phyloP scores from a whole-genome alignment of 805 yeast genomes.

The Saccharomycopsis babjevae region DNA sequence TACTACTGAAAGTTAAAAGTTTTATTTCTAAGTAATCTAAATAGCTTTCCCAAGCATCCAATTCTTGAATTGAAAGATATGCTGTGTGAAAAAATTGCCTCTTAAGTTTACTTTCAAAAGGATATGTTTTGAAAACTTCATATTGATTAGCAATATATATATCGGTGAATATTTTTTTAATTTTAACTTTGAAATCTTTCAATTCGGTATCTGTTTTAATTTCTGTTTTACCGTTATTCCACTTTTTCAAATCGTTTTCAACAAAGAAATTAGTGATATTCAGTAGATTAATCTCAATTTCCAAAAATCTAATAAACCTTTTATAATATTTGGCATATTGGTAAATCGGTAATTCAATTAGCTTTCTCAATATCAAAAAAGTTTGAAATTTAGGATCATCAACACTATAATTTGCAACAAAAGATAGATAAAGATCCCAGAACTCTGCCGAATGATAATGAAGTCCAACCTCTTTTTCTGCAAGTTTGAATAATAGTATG shows the following conservation, averaged over 20 bases:
- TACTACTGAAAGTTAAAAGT: background rate
- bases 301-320: constrained; percentile 28
- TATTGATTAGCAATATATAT: constrained; percentile 46
- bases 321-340: constrained; percentile 40
- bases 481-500: constrained; percentile 33
- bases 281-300: constrained; percentile 19
- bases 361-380: constrained; percentile 33
- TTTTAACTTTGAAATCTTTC: constrained; percentile 27
- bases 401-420: constrained; percentile 29
- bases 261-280: constrained; percentile 16
- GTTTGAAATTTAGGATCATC: constrained; percentile 20
- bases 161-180: constrained; percentile 42
- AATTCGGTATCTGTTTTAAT: constrained; percentile 5
- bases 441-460: constrained; percentile 43
- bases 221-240: background rate
- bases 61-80: constrained; percentile 33
- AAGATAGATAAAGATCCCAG: constrained; percentile 39
- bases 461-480: constrained; percentile 39
- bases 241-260: constrained; percentile 19
- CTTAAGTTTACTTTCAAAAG: constrained; percentile 36
- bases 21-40: constrained; percentile 39
- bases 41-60: constrained; percentile 51
- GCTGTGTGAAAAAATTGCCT: constrained; percentile 31
- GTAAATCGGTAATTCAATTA: constrained; percentile 47
- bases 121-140: constrained; percentile 38